phyloP scores from a whole-genome alignment of 441 rosid genomes.

The Pelargonium fulgidum region DNA sequence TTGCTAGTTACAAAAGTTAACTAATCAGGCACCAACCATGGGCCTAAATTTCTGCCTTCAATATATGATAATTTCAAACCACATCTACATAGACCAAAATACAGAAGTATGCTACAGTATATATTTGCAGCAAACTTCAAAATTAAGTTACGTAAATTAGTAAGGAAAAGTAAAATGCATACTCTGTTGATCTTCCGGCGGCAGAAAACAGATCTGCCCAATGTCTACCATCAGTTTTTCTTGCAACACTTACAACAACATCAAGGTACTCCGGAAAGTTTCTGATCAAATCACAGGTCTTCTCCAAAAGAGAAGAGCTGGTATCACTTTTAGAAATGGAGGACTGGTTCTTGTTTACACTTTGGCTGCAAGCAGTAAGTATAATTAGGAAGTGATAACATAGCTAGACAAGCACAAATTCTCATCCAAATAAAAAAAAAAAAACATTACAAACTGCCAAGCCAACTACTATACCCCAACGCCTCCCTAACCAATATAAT shows the following conservation, averaged over 20 bases:
- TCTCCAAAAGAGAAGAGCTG: conserved; percentile 66
- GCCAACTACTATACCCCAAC: conserved; percentile 1
- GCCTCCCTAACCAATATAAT: background rate
- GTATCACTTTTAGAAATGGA: conserved; percentile 36
- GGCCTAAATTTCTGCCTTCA: background rate
- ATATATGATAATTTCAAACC: background rate
- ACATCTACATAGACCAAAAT: background rate
- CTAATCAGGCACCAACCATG: background rate
- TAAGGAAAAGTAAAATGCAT: conserved; percentile 25
- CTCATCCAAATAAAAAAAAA: background rate
- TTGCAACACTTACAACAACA: conserved; percentile 97
- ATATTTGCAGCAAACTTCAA: background rate
- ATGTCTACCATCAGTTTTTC: conserved; percentile 96
- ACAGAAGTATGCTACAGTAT: background rate
- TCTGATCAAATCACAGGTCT: conserved; percentile 83
- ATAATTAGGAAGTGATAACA: conserved; percentile 11
- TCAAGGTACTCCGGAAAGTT: conserved; percentile 85
- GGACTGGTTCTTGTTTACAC: conserved; percentile 47
- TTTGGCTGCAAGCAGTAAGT: conserved; percentile 44
- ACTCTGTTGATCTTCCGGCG: conserved; percentile 99
- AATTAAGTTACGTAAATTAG: conserved; percentile 9
- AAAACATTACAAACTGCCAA: conserved; percentile 2
- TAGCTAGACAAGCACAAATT: background rate
- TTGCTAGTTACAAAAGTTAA: no score
- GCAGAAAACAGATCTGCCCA: conserved; percentile 95